A percentile compares a stretch with the other conserved stretches of the same genome.
phyloP scores from a whole-genome alignment of 192 early-diverging fungal genomes.

The Physocladia obscura region DNA sequence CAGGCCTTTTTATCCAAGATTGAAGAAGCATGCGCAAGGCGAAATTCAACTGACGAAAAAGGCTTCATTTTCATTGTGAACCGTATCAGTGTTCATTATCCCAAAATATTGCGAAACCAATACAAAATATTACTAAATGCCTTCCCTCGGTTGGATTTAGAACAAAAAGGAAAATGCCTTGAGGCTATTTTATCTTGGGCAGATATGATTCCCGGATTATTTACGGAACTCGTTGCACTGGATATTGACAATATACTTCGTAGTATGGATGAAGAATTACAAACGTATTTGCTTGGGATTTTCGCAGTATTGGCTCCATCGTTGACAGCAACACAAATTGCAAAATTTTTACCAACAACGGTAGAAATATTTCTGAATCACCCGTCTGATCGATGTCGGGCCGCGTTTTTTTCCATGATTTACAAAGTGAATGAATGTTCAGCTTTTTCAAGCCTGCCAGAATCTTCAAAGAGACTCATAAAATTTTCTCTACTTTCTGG shows the following conservation, averaged over 20 bases:
- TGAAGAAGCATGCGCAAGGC: constrained; percentile 2
- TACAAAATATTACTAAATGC: constrained; percentile 47
- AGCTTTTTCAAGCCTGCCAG: background rate
- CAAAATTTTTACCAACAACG: constrained; percentile 47
- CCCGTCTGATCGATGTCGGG: constrained; percentile 39
- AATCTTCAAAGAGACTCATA: constrained; percentile 1
- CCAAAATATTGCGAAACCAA: constrained; percentile 26
- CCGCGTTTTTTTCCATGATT: constrained; percentile 44
- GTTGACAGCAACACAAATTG: constrained; percentile 44
- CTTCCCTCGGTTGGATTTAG: constrained; percentile 49
- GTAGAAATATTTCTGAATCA: constrained; percentile 53
- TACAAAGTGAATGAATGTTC: constrained; percentile 2
- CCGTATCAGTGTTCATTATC: constrained; percentile 35
- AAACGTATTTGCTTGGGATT: constrained; percentile 55
- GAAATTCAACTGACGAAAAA: constrained; percentile 12
- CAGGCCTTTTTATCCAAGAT: background rate
- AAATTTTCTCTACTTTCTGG: constrained; percentile 39
- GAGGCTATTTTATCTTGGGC: constrained; percentile 57
- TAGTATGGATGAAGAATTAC: constrained; percentile 60
- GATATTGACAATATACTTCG: constrained; percentile 52
- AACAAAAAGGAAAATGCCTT: constrained; percentile 44
- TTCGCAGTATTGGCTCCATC: constrained; percentile 46
- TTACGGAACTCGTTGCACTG: constrained; percentile 52
- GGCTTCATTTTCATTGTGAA: constrained; percentile 36
- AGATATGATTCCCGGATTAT: constrained; percentile 48